A percentile compares a stretch with the other conserved stretches of the same genome.
Evolutionary conservation across 2,329 filamentous ascomycete genomes (phyloP).

Genomic region (Exophiala xenobiotica): DNA sequence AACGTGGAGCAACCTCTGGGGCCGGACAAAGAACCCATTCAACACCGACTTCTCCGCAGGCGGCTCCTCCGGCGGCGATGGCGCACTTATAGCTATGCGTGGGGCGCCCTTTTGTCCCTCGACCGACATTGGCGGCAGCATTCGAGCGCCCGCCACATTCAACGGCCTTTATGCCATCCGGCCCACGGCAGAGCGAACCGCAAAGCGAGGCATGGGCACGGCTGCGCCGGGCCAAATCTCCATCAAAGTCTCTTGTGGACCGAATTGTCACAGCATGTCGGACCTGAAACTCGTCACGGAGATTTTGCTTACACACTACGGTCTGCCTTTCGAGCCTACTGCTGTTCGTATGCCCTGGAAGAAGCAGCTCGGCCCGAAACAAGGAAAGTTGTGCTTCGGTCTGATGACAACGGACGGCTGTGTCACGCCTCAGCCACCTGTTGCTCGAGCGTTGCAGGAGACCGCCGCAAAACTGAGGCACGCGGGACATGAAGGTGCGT

Average conservation of each 20-base stretch:
- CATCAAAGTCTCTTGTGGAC: conserved; percentile 54
- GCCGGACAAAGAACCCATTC: conserved; percentile 53
- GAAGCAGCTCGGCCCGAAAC: conserved; percentile 18
- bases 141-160: conserved; percentile 42
- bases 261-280: conserved; percentile 53
- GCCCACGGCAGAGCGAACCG: conserved; percentile 44
- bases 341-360: conserved; percentile 55
- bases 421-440: conserved; percentile 65
- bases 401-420: conserved; percentile 65
- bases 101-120: conserved; percentile 43
- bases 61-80: conserved; percentile 58
- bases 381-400: conserved; percentile 52
- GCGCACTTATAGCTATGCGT: conserved; percentile 52
- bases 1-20: conserved; percentile 35
- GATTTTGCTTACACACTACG: conserved; percentile 43
- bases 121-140: conserved; percentile 52
- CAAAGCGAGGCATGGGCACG: conserved; percentile 26
- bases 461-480: conserved; percentile 45
- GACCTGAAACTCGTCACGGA: conserved; percentile 48
- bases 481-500: conserved; percentile 25
- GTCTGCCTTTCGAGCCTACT: conserved; percentile 55
- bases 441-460: conserved; percentile 51
- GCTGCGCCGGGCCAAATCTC: conserved; percentile 22
- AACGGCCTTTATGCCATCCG: conserved; percentile 42
- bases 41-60: conserved; percentile 54